Percentiles rank a stretch among this genome's conserved stretches.
These are phyloP conservation scores for Amaranthus palmeri DNA, from an alignment of 148 eudicot species.

Conservation along the genomic window DNA sequence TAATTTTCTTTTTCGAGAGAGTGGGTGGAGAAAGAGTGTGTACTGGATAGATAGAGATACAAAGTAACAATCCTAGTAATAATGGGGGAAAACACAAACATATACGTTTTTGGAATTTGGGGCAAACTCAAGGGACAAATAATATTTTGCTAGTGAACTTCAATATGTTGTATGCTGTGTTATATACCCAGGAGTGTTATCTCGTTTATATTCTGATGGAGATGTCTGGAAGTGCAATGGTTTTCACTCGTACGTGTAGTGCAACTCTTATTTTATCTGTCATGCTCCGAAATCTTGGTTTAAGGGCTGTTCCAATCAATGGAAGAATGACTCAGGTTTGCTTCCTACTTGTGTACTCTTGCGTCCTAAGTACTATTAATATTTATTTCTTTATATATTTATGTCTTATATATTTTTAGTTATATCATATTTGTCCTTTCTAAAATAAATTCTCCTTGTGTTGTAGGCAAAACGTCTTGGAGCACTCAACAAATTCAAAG, in stretches of 20 bases:
- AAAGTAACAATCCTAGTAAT: no score
- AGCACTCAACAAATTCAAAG: conserved; percentile 78
- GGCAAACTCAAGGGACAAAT: no score
- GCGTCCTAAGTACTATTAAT: no score
- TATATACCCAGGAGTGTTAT: conserved; percentile 59
- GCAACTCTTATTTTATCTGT: conserved; percentile 54
- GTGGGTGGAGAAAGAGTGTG: no score
- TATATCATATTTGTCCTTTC: neutral
- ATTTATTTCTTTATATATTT: neutral
- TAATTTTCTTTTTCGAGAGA: no score
- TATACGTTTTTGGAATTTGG: no score
- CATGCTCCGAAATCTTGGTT: conserved; percentile 82
- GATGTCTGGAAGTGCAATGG: conserved; percentile 68
- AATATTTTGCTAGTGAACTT: no score
- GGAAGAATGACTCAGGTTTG: conserved; percentile 83
- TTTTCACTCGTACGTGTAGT: conserved; percentile 85
- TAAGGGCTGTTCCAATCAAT: conserved; percentile 76
- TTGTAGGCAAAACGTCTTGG: conserved; percentile 80
- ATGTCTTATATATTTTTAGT: no score
- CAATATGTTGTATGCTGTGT: no score
- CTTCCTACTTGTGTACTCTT: neutral
- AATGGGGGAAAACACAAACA: no score
- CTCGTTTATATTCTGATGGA: conserved; percentile 71
- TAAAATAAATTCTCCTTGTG: neutral
- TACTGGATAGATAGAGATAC: no score